Evolutionary conservation across 371 early-diverging fungal species (phyloP).

Genomic region (Mortierella sp.): DNA sequence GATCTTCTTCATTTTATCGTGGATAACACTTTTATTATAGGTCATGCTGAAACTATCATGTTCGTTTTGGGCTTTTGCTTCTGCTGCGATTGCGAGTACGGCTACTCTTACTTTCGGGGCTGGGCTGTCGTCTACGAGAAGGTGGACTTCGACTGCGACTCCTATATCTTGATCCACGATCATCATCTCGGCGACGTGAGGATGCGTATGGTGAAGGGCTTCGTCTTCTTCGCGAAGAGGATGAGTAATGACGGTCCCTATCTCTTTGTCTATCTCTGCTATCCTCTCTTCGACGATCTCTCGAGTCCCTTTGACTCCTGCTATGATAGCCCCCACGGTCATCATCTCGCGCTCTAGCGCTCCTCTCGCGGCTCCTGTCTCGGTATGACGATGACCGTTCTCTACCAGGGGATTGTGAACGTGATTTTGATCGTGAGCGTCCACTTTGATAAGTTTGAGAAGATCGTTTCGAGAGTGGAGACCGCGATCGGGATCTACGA

Average conservation of each 20-base stretch:
- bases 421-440: constrained; percentile 1
- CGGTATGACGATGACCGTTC: constrained; percentile 18
- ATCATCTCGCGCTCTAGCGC: constrained; percentile 11
- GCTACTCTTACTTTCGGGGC: not conserved
- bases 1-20: not conserved
- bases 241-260: constrained; percentile 19
- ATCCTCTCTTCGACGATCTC: constrained; percentile 10
- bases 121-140: constrained; percentile 5
- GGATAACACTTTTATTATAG: not conserved
- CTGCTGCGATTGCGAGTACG: constrained; percentile 10
- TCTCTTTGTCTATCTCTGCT: constrained; percentile 12
- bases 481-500: constrained; percentile 21
- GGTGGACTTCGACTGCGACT: constrained; percentile 14
- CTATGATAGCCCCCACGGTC: not conserved
- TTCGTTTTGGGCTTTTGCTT: constrained; percentile 14
- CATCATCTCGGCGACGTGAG: constrained; percentile 19
- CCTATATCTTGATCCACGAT: constrained; percentile 27
- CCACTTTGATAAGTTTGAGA: constrained; percentile 2
- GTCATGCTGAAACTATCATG: not conserved
- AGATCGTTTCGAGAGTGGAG: constrained; percentile 14
- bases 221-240: constrained; percentile 10
- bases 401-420: constrained; percentile 13
- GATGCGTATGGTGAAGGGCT: constrained; percentile 30
- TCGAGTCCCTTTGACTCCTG: constrained; percentile 7
- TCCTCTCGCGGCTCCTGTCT: constrained; percentile 18